Percentiles rank a stretch among this genome's conserved stretches.
These are phyloP conservation scores for Botrytis elliptica DNA, from an alignment of 2,329 filamentous ascomycete species.

Conservation along the genomic window DNA sequence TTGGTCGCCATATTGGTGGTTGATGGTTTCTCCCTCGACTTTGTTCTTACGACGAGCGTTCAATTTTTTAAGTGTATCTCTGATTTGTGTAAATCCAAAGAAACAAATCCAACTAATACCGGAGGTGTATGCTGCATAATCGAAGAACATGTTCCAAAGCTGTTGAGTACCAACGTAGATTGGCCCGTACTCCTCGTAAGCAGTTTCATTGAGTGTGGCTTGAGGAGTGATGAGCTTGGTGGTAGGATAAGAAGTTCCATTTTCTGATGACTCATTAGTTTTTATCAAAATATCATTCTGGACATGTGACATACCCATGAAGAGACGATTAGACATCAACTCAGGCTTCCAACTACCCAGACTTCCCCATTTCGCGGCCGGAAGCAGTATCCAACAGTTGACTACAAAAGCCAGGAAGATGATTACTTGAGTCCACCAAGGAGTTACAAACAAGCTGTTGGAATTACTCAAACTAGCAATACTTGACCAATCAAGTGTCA, in stretches of 20 bases:
- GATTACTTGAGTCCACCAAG: slow-evolving; percentile 59
- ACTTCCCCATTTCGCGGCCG: slow-evolving; percentile 57
- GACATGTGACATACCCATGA: slow-evolving; percentile 41
- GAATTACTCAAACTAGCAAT: slow-evolving; percentile 47
- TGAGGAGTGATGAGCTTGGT: slow-evolving; percentile 40
- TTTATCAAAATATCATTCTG: neutral
- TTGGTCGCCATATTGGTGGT: slow-evolving; percentile 56
- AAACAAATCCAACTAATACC: slow-evolving; percentile 58
- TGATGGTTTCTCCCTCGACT: slow-evolving; percentile 42
- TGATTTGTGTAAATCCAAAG: slow-evolving; percentile 53
- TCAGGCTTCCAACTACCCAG: slow-evolving; percentile 52
- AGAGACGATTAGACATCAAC: slow-evolving; percentile 58
- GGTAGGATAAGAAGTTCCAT: slow-evolving; percentile 42
- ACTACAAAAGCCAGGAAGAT: slow-evolving; percentile 54
- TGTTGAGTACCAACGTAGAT: slow-evolving; percentile 58
- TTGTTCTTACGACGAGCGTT: slow-evolving; percentile 40
- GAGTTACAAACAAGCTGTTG: slow-evolving; percentile 53
- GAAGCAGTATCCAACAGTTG: slow-evolving; percentile 58
- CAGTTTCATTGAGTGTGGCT: slow-evolving; percentile 41
- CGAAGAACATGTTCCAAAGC: slow-evolving; percentile 59
- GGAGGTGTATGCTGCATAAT: slow-evolving; percentile 58
- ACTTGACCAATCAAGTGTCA: slow-evolving; percentile 61
- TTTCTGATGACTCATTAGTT: slow-evolving; percentile 24
- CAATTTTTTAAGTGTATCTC: slow-evolving; percentile 46
- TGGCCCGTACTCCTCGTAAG: slow-evolving; percentile 50